Evolutionary conservation across 192 early-diverging fungal species (phyloP), one percentile per base, ranked within the genome.

Genomic region (Umbelopsis vinacea): DNA sequence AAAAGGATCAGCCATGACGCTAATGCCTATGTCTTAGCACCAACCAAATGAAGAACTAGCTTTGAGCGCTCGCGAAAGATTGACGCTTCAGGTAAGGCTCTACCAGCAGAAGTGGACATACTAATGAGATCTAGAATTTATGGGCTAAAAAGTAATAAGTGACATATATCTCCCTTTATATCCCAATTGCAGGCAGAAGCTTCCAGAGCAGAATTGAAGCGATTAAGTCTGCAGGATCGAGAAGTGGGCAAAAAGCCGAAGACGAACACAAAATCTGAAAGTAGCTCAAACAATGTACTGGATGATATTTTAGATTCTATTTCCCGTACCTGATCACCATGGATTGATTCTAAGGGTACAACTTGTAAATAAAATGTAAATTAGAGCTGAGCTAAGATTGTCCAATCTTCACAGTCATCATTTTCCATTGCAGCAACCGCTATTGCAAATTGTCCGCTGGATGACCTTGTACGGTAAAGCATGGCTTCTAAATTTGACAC

Each of bases 11-110:
- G 7, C 37, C 69, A 40, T 54, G 24, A 40, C 21, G 17, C 53
- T 45, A 22, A 55, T 53, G 43, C 23, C 38, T 38, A 21, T 6
- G 8, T 60, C 9, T 43, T 29, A 63, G 57, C 15, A 37, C 33
- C 57, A 63, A 37, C 57, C 33, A 9, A 63, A 37, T 37, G 26
- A 63, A 29, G 57, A 63, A 63, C 23, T 63, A 14, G 57, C 29
- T 4, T 29, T 63, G 57, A 63, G 57, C 33, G 19, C 57, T 38
- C 57, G 57, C 57, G 57, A 63, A 63, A 63, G 57, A 63, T 63
- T 63, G 33, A 63, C 57, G 5, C 57, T 63, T 63, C 57, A 63
- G 57, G 57, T 63, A 63, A 63, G 26, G 17, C 26, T 37, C 15
- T 35, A 37, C 26, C 26, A 37, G 23, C 53, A 22, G 23, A 11